Evolutionary conservation across 768 basidiomycete genomes (phyloP).

Genomic region (Leccinum aurantiacum): DNA sequence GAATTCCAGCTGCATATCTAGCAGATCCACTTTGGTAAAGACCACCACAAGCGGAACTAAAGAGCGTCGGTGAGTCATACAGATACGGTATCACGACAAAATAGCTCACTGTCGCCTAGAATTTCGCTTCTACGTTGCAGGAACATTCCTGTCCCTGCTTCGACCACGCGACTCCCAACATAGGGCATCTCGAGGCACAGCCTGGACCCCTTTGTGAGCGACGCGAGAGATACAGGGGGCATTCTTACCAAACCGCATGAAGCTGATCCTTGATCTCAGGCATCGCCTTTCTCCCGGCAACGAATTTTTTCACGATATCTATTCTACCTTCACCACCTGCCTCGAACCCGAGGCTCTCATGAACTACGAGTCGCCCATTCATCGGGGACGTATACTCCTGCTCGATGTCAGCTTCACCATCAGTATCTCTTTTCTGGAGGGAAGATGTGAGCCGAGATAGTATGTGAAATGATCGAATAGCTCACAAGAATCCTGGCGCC

Average conservation of each 20-base stretch:
- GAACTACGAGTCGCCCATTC: not conserved
- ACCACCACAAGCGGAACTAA: no score
- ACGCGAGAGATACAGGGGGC: no score
- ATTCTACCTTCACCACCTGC: not conserved
- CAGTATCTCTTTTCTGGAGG: not conserved
- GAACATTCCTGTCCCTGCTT: no score
- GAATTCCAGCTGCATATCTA: not conserved
- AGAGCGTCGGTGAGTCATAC: no score
- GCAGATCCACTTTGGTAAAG: not conserved
- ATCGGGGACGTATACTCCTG: not conserved
- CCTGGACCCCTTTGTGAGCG: no score
- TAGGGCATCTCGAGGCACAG: no score
- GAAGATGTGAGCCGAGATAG: not conserved
- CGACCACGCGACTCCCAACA: no score
- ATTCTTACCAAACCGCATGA: not conserved
- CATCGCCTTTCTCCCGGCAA: not conserved
- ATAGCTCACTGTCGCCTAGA: no score
- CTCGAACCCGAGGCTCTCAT: not conserved
- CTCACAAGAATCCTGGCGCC: not conserved
- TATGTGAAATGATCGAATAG: not conserved
- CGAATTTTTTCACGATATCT: not conserved
- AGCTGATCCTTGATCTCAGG: not conserved
- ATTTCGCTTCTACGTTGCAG: no score
- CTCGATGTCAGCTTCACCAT: not conserved
- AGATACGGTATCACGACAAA: rapidly evolving